phyloP scores from a whole-genome alignment of 192 early-diverging fungal genomes.

The Pilaira anomala region DNA sequence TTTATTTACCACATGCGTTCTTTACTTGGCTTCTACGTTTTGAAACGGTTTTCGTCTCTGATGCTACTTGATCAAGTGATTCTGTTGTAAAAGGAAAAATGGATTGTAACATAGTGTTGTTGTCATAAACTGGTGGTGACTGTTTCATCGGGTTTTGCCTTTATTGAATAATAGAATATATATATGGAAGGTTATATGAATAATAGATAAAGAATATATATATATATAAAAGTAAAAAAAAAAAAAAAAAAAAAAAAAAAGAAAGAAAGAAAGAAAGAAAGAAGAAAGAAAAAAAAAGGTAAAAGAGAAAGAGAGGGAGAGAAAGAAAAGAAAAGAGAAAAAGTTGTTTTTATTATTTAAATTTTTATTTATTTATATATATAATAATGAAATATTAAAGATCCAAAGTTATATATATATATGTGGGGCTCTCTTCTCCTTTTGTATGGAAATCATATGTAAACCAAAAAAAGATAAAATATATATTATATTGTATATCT shows the following conservation, averaged over 20 bases:
- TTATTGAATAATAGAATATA: too few species aligned
- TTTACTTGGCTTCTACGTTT: slow-evolving; percentile 69
- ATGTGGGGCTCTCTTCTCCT: neutral
- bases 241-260: neutral
- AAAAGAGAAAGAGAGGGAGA: too few species aligned
- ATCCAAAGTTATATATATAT: neutral
- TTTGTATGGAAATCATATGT: neutral
- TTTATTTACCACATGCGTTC: slow-evolving; percentile 77
- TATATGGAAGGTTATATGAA: too few species aligned
- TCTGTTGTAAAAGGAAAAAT: too few species aligned
- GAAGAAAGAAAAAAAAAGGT: neutral
- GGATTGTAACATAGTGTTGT: too few species aligned
- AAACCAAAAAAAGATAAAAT: too few species aligned
- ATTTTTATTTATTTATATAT: neutral
- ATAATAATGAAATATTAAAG: too few species aligned
- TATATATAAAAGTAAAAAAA: neutral
- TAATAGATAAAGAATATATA: too few species aligned
- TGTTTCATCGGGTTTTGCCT: too few species aligned
- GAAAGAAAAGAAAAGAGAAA: neutral
- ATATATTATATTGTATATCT: neutral
- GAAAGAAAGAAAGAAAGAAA: neutral
- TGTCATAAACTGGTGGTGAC: too few species aligned
- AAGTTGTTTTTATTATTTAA: neutral
- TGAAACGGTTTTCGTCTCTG: too few species aligned
- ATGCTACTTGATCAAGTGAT: too few species aligned